A percentile compares a stretch with the other conserved stretches of the same genome.
Evolutionary conservation across 148 eudicot genomes (phyloP).

Genomic region (Selenicereus undatus): DNA sequence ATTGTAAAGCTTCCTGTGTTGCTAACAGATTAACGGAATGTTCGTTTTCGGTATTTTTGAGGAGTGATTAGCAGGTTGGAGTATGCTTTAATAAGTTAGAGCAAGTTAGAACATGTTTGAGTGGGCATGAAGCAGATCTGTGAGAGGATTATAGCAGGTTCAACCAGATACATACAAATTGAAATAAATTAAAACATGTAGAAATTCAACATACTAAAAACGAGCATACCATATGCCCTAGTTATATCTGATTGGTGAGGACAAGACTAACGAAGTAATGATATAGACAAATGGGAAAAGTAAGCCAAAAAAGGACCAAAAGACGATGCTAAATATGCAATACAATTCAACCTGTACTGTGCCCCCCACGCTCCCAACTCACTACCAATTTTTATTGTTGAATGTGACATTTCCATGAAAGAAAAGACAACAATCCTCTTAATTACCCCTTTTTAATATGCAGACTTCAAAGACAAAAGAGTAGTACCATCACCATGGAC

Average conservation of each 20-base stretch:
- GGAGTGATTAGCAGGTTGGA: no score
- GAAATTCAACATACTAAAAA: no score
- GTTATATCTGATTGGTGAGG: slow-evolving; percentile 11
- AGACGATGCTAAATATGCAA: not conserved
- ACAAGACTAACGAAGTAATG: not conserved
- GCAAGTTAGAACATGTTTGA: no score
- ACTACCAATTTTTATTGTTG: slow-evolving; percentile 28
- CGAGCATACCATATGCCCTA: not conserved
- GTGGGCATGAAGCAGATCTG: no score
- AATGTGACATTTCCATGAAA: slow-evolving; percentile 43
- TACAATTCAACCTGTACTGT: not conserved
- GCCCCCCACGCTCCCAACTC: not conserved
- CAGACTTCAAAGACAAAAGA: slow-evolving; percentile 28
- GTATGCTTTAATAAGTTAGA: no score
- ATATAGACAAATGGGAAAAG: slow-evolving; percentile 9
- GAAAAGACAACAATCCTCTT: slow-evolving; percentile 45
- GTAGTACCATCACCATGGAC: not conserved
- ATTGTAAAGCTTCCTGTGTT: not conserved
- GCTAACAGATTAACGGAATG: no score
- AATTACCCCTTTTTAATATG: slow-evolving; percentile 22
- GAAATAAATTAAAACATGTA: no score
- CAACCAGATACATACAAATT: no score
- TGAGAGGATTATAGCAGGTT: no score
- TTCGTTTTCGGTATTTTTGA: no score
- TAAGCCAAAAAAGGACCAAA: not conserved